Evolutionary conservation across 2,329 filamentous ascomycete genomes (phyloP).

Genomic region (Cryphonectria radicalis): DNA sequence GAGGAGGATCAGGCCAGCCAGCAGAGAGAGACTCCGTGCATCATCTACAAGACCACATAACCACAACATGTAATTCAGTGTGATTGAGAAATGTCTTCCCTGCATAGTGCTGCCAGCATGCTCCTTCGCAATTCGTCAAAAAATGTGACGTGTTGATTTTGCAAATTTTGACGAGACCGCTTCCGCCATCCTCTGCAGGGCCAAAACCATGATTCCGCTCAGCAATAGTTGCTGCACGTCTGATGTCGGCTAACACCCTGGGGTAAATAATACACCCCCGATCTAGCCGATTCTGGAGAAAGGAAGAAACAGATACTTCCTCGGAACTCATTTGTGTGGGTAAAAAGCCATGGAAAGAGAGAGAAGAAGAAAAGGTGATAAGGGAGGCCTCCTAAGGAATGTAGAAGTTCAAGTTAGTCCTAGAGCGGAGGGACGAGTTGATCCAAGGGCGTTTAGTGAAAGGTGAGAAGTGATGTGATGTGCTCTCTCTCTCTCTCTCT

Average conservation of each 20-base stretch:
- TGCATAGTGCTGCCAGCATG: too few species aligned
- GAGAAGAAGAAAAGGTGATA: not conserved
- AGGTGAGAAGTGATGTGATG: not conserved
- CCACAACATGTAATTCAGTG: not conserved
- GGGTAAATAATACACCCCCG: not conserved
- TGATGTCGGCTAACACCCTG: not conserved
- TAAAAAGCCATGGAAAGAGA: too few species aligned
- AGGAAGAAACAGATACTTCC: not conserved
- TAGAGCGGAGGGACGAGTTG: not conserved
- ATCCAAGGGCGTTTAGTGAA: not conserved
- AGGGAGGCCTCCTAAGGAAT: not conserved
- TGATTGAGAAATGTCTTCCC: not conserved
- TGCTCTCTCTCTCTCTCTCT: not conserved
- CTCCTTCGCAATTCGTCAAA: not conserved
- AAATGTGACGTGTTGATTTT: not conserved
- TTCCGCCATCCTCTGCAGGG: not conserved
- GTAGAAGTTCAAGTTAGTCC: not conserved
- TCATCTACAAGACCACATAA: not conserved
- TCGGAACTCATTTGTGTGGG: not conserved
- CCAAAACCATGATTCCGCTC: not conserved
- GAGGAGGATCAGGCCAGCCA: not conserved
- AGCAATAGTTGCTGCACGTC: not conserved
- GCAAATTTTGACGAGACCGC: not conserved
- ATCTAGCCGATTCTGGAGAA: not conserved
- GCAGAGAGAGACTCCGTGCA: not conserved